Percentiles rank a stretch among this genome's conserved stretches.
phyloP scores from a whole-genome alignment of 768 basidiomycete genomes.

The Agrocybe praecox region DNA sequence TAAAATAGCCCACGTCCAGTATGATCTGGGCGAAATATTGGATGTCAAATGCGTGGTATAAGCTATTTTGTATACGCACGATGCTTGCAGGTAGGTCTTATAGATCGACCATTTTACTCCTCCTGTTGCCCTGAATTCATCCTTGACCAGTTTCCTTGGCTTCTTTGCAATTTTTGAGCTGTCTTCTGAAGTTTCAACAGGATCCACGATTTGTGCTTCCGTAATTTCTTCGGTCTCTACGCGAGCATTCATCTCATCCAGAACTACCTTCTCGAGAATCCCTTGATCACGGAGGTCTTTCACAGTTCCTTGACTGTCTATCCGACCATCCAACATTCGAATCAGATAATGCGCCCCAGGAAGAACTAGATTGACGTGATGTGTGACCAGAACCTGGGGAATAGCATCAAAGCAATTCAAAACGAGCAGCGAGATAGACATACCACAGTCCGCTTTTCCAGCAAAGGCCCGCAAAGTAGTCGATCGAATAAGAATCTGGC shows the following conservation, averaged over 20 bases:
- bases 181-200: conserved; percentile 23
- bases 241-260: conserved; percentile 43
- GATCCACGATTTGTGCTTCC: conserved; percentile 18
- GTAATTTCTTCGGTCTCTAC: conserved; percentile 43
- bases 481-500: conserved; percentile 33
- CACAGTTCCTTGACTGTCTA: conserved; percentile 73
- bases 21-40: conserved; percentile 43
- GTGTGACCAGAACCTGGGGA: conserved; percentile 68
- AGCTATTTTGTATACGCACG: conserved; percentile 42
- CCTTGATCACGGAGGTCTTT: conserved; percentile 64
- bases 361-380: conserved; percentile 83
- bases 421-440: conserved; percentile 1
- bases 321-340: conserved; percentile 80
- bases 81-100: conserved; percentile 68
- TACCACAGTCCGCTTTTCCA: conserved; percentile 33
- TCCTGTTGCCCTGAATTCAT: conserved; percentile 80
- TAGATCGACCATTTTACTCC: conserved; percentile 81
- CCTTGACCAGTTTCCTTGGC: conserved; percentile 74
- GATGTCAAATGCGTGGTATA: background rate
- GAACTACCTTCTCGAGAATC: conserved; percentile 24
- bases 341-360: conserved; percentile 74
- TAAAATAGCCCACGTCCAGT: conserved; percentile 66
- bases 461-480: conserved; percentile 31
- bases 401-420: background rate
- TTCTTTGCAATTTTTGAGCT: conserved; percentile 42